Evolutionary conservation across 768 basidiomycete species (phyloP).

Genomic region (Phaeotremella skinneri): DNA sequence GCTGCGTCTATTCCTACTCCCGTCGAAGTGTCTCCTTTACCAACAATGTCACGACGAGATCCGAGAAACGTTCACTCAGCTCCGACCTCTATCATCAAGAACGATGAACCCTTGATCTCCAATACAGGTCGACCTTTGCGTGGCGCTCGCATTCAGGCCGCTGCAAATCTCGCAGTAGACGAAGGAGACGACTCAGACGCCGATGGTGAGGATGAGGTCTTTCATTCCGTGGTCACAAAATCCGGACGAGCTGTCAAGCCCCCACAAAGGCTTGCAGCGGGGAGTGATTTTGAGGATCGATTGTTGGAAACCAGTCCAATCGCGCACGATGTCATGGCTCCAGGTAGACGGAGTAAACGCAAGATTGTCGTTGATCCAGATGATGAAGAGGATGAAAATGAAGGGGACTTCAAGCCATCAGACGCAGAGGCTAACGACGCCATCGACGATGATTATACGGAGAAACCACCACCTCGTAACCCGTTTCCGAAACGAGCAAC

Average conservation of each 20-base stretch:
- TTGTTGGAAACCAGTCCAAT: conserved; percentile 16
- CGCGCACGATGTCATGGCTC: background rate
- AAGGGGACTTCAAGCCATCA: background rate
- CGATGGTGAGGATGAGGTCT: no score
- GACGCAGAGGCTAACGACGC: background rate
- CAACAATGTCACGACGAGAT: background rate
- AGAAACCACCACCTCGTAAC: conserved; percentile 19
- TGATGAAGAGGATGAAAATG: conserved; percentile 11
- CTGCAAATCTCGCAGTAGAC: no score
- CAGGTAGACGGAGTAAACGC: background rate
- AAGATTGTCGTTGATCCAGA: conserved; percentile 6
- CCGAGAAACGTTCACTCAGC: background rate
- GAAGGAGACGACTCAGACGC: no score
- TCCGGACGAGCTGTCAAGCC: no score
- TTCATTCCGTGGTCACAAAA: no score
- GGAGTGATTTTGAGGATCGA: conserved; percentile 23
- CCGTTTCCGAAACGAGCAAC: conserved; percentile 32
- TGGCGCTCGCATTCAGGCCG: background rate
- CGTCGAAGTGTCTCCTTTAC: background rate
- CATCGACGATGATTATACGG: background rate
- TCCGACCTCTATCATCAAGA: background rate
- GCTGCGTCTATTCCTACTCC: background rate
- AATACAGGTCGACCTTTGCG: conserved; percentile 15
- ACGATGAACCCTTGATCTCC: background rate
- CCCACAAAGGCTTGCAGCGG: conserved; percentile 8